These are phyloP conservation scores for Pseudogymnoascus sp. DNA, from an alignment of 2,329 filamentous ascomycete genomes.

Conservation along the genomic window DNA sequence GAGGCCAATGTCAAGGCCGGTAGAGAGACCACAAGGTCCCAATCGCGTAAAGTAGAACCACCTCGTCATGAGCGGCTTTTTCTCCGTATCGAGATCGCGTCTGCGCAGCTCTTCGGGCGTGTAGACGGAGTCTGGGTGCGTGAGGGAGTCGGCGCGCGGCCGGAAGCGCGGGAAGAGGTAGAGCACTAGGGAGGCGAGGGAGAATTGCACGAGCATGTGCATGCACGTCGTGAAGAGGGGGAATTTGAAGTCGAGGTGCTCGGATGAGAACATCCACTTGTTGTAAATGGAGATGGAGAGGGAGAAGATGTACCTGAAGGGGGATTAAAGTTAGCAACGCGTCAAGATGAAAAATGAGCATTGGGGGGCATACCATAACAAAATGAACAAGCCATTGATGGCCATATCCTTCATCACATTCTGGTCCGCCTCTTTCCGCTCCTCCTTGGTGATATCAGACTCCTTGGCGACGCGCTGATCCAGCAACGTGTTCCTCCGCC, in stretches of 20 bases:
- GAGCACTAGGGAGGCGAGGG: constrained; percentile 67
- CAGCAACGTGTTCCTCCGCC: constrained; percentile 57
- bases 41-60: constrained; percentile 89
- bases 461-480: constrained; percentile 61
- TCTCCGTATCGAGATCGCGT: constrained; percentile 23
- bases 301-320: constrained; percentile 63
- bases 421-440: constrained; percentile 68
- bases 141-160: constrained; percentile 43
- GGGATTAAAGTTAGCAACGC: neutral
- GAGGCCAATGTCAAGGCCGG: constrained; percentile 88
- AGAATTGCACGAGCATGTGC: constrained; percentile 94
- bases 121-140: constrained; percentile 27
- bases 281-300: constrained; percentile 95
- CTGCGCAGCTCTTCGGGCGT: constrained; percentile 23
- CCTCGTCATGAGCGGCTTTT: constrained; percentile 64
- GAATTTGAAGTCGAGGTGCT: constrained; percentile 82
- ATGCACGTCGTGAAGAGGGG: constrained; percentile 90
- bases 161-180: constrained; percentile 76
- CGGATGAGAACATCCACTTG: constrained; percentile 97
- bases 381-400: constrained; percentile 74
- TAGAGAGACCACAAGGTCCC: constrained; percentile 84
- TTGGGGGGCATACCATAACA: constrained; percentile 58
- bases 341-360: neutral
- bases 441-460: constrained; percentile 55
- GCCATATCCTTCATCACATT: constrained; percentile 60